Evolutionary conservation across 2,329 filamentous ascomycete genomes (phyloP).

Genomic region (Trematosphaeria pertusa): DNA sequence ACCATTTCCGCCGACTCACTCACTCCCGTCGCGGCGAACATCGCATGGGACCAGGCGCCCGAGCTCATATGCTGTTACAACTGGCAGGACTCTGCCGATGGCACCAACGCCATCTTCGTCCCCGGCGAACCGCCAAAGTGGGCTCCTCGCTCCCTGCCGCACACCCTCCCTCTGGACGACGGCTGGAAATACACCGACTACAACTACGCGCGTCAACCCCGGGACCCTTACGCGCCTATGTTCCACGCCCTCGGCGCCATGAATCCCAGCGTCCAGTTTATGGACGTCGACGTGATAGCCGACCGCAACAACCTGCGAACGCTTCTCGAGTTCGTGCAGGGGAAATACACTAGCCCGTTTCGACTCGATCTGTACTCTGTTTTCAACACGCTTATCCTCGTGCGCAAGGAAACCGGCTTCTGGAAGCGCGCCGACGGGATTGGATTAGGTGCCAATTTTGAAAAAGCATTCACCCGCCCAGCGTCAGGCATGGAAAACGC

Average conservation of each 20-base stretch:
- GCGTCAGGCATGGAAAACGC: constrained; percentile 31
- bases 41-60: constrained; percentile 33
- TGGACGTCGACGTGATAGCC: constrained; percentile 32
- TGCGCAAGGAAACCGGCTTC: constrained; percentile 32
- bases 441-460: constrained; percentile 34
- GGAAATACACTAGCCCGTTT: constrained; percentile 31
- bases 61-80: constrained; percentile 41
- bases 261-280: constrained; percentile 29
- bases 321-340: constrained; percentile 33
- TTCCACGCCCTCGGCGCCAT: constrained; percentile 33
- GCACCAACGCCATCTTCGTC: constrained; percentile 37
- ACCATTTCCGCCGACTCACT: neutral
- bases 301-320: constrained; percentile 39
- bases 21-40: neutral
- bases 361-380: constrained; percentile 32
- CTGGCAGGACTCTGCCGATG: constrained; percentile 28
- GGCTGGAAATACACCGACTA: constrained; percentile 34
- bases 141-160: constrained; percentile 23
- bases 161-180: constrained; percentile 24
- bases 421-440: constrained; percentile 25
- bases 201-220: constrained; percentile 35
- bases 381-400: constrained; percentile 34
- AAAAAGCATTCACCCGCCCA: constrained; percentile 31
- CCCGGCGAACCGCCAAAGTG: constrained; percentile 36
- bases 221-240: constrained; percentile 32